These are phyloP conservation scores for Dunaliella primolecta DNA, from an alignment of 139 green algal species.

Conservation along the genomic window DNA sequence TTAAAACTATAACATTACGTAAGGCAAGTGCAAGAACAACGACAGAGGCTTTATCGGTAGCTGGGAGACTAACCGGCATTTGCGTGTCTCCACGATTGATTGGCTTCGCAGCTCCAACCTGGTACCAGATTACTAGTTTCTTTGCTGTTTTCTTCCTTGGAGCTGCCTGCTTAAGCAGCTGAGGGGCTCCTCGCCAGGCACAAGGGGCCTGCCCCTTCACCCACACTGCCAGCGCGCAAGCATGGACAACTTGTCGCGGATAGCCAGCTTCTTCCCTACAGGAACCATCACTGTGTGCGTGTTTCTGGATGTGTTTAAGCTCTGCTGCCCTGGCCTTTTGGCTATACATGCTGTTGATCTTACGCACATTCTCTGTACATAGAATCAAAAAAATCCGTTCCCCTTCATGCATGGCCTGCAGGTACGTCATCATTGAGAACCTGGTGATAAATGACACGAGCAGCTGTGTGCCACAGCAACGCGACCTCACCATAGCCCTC, in stretches of 20 bases:
- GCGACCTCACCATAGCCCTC: slow-evolving; percentile 31
- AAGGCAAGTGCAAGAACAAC: neutral
- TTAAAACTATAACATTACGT: neutral
- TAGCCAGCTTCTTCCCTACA: slow-evolving; percentile 38
- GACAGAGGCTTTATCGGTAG: neutral
- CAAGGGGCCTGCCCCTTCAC: neutral
- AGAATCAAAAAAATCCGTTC: too few species aligned
- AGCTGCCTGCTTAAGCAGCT: too few species aligned
- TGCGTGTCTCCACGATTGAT: too few species aligned
- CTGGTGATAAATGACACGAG: slow-evolving; percentile 29
- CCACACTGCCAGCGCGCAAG: neutral
- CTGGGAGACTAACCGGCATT: neutral
- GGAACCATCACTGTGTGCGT: slow-evolving; percentile 23
- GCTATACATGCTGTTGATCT: neutral
- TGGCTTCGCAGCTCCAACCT: too few species aligned
- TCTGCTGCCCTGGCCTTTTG: too few species aligned
- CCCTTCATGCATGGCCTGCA: slow-evolving; percentile 20
- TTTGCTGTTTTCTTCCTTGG: too few species aligned
- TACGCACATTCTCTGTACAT: neutral
- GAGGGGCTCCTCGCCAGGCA: neutral
- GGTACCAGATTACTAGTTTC: too few species aligned
- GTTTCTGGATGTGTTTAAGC: neutral
- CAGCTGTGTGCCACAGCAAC: slow-evolving; percentile 27
- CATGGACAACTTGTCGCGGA: slow-evolving; percentile 36
- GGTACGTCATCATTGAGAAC: slow-evolving; percentile 31